phyloP scores from a whole-genome alignment of 257 asterid species.

The Solanum virginianum region DNA sequence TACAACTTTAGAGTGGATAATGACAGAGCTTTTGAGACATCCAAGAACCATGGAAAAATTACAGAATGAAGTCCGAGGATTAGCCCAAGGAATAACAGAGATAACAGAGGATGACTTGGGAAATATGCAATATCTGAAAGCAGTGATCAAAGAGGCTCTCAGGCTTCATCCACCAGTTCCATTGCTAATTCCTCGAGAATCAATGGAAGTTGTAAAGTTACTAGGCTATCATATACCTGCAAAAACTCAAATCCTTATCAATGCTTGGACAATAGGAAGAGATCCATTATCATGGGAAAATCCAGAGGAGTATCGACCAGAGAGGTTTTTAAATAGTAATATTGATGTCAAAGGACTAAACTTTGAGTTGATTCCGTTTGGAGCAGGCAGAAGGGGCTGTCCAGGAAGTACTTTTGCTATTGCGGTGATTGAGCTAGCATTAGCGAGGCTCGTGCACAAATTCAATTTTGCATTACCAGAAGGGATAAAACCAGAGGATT shows the following conservation, averaged over 20 bases:
- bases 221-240: background rate
- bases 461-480: background rate
- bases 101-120: background rate
- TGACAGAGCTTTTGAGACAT: background rate
- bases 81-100: background rate
- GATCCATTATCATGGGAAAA: background rate
- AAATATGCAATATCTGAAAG: background rate
- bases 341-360: background rate
- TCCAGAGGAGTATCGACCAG: background rate
- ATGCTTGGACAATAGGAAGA: background rate
- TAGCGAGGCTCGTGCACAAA: background rate
- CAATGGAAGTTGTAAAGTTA: background rate
- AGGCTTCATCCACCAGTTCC: background rate
- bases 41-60: background rate
- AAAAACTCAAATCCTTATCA: background rate
- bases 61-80: slow-evolving; percentile 18
- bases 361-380: too few species aligned
- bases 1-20: background rate
- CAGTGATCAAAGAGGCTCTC: background rate
- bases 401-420: background rate
- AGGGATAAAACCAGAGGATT: background rate
- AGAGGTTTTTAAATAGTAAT: background rate
- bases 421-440: background rate
- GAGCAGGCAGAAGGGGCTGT: too few species aligned
- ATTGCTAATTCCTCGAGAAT: background rate